A percentile compares a stretch with the other conserved stretches of the same genome.
phyloP scores from a whole-genome alignment of 2,329 filamentous ascomycete species.

The Xylaria arbuscula region DNA sequence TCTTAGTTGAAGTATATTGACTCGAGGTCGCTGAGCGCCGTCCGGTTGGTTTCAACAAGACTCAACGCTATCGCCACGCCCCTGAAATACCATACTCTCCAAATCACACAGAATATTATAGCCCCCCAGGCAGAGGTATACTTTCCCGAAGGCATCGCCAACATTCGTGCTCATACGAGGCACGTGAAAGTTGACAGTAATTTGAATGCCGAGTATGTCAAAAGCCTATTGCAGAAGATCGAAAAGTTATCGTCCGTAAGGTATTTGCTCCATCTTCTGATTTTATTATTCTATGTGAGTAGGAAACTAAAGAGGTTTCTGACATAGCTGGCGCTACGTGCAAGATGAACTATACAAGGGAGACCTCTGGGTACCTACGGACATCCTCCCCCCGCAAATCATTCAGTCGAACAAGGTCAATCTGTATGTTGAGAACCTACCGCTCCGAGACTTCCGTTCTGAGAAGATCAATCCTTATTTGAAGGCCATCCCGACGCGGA shows the following conservation, averaged over 20 bases:
- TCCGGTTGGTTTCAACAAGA: slow-evolving; percentile 54
- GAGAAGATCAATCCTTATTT: slow-evolving; percentile 53
- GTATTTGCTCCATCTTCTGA: slow-evolving; percentile 45
- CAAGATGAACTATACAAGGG: slow-evolving; percentile 46
- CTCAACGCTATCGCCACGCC: slow-evolving; percentile 58
- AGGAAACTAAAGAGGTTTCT: slow-evolving; percentile 1
- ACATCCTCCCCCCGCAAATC: slow-evolving; percentile 52
- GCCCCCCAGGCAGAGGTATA: slow-evolving; percentile 49
- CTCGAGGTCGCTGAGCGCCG: slow-evolving; percentile 47
- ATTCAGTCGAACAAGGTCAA: slow-evolving; percentile 47
- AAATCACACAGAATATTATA: slow-evolving; percentile 54
- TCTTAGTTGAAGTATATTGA: slow-evolving; percentile 56
- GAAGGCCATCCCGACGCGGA: slow-evolving; percentile 53
- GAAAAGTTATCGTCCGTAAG: slow-evolving; percentile 54
- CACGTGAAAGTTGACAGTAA: slow-evolving; percentile 56
- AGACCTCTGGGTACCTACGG: slow-evolving; percentile 53
- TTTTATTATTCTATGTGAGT: not conserved
- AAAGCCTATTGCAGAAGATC: slow-evolving; percentile 52
- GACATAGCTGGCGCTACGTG: slow-evolving; percentile 55
- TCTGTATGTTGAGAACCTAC: slow-evolving; percentile 56
- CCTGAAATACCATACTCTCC: slow-evolving; percentile 55
- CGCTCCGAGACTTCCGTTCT: slow-evolving; percentile 53
- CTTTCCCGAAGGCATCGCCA: slow-evolving; percentile 50
- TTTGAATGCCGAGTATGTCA: slow-evolving; percentile 54
- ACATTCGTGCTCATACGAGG: slow-evolving; percentile 54